A percentile compares a stretch with the other conserved stretches of the same genome.
Evolutionary conservation across 169 alveolate species (phyloP).

Genomic region (Eimeria sp.): DNA sequence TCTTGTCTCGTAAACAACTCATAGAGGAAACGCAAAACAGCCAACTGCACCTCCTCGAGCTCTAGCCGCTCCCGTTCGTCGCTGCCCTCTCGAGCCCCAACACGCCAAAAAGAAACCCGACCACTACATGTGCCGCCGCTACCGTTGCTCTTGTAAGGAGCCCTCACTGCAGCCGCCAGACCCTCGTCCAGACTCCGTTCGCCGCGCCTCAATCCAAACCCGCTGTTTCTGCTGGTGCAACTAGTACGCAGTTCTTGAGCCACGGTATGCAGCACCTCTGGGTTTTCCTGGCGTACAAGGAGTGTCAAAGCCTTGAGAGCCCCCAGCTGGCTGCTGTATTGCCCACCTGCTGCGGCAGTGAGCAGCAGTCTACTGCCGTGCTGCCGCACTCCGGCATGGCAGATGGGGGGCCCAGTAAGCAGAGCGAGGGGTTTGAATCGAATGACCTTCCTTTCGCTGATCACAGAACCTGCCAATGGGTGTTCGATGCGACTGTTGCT

Average conservation of each 20-base stretch:
- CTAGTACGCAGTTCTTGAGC: conserved; percentile 14
- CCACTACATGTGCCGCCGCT: not conserved
- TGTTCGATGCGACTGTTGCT: conserved; percentile 10
- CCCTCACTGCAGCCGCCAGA: conserved; percentile 22
- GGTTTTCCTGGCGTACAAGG: not conserved
- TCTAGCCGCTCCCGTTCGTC: not conserved
- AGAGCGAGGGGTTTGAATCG: not conserved
- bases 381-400: conserved; percentile 7
- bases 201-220: not conserved
- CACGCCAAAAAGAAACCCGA: not conserved
- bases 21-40: conserved; percentile 4
- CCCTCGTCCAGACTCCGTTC: conserved; percentile 1
- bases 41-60: conserved; percentile 10
- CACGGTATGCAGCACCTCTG: not conserved
- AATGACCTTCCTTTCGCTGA: not conserved
- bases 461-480: not conserved
- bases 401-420: not conserved
- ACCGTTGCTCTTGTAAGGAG: conserved; percentile 31
- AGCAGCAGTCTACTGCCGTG: conserved; percentile 13
- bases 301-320: conserved; percentile 28
- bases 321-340: conserved; percentile 1
- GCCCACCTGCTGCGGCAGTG: not conserved
- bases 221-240: not conserved
- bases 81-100: not conserved
- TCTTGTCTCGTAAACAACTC: not conserved